Evolutionary conservation across 805 yeast genomes (phyloP).

Genomic region (Barnettozyma pratensis): DNA sequence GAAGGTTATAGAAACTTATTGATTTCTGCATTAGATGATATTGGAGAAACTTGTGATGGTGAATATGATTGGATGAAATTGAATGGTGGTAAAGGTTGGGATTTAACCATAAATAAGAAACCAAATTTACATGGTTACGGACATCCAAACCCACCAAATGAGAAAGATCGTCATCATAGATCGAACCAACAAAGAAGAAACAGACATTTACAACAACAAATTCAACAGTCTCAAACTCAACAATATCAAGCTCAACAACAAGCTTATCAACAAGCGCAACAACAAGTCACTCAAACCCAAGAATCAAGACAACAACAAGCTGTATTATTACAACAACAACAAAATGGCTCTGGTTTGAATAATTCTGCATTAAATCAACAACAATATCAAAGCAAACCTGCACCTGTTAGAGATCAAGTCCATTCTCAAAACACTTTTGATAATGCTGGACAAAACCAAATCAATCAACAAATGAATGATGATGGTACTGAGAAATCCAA

Average conservation of each 20-base stretch:
- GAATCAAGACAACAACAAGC: slow-evolving; percentile 13
- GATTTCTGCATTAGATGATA: slow-evolving; percentile 51
- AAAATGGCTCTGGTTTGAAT: slow-evolving; percentile 8
- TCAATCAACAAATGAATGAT: slow-evolving; percentile 13
- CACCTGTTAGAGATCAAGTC: slow-evolving; percentile 27
- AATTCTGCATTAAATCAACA: slow-evolving; percentile 24
- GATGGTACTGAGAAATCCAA: slow-evolving; percentile 15
- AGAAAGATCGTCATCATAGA: slow-evolving; percentile 26
- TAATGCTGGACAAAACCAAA: slow-evolving; percentile 16
- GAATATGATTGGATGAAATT: slow-evolving; percentile 79
- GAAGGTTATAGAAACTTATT: slow-evolving; percentile 58
- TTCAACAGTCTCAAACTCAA: slow-evolving; percentile 17
- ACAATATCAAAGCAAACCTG: slow-evolving; percentile 26
- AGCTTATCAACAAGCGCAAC: slow-evolving; percentile 13
- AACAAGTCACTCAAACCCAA: slow-evolving; percentile 15
- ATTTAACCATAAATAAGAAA: slow-evolving; percentile 65
- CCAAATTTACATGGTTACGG: slow-evolving; percentile 83
- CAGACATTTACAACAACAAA: slow-evolving; percentile 25
- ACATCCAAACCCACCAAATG: slow-evolving; percentile 50
- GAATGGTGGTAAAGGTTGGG: slow-evolving; percentile 81
- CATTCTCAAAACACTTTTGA: slow-evolving; percentile 17
- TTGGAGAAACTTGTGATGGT: slow-evolving; percentile 58
- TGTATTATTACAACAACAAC: not conserved
- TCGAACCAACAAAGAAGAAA: slow-evolving; percentile 24
- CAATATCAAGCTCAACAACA: slow-evolving; percentile 17